Base-by-base conservation (phyloP, 805 yeast species). In the Scheffersomyces lignosus region DNA sequence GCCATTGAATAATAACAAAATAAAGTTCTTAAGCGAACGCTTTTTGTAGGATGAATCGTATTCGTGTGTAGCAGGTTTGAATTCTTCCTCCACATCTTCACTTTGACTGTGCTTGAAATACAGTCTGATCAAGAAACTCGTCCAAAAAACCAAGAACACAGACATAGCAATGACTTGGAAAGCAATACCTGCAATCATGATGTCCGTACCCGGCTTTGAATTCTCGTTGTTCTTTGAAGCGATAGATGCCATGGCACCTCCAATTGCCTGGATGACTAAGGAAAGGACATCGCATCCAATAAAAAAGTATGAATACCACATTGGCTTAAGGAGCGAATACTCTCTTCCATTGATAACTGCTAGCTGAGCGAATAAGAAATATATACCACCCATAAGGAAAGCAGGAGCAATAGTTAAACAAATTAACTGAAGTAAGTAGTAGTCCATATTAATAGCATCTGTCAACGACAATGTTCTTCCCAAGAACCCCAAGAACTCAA, bases 121-220 rank as follows among this genome's bases (percentile, higher is more conserved):
- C 7, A 45, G 20, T 8, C 56, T 43, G 22, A 27, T 30, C 20
- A 52, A 38, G 33, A 48, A 52, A 14, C 44, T 43, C 27, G 48
- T 39, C 56, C 52, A 51, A 27, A 52, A 44, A 10, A 33, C 22
- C 13, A 49, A 29, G 30, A 51, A 52, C 7, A 48, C 13, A 9
- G 48, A 18, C 55, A 52, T 52, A 15, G 56, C 47, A 6, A 40
- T 36, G n/a, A 50, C 48, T 31, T 53, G 58, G 27, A 51, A 35
- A 29, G 35, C 22, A 5, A 53, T 42, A 3, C 58, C 56, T 4
- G 41, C 48, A 24, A 50, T 44, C 58, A 53, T 53, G 32, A 43
- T 38, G 37, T 41, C 35, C 6, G 44, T 42, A 4, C 58, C 58
- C 10, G 49, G 42, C 1, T 15, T 33, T 2, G 44, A 16, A 26